Percentiles rank a stretch among this genome's conserved stretches.
Conservation (phyloP, 768 basidiomycete species). For the Hygrophoropsis aurantiaca region DNA sequence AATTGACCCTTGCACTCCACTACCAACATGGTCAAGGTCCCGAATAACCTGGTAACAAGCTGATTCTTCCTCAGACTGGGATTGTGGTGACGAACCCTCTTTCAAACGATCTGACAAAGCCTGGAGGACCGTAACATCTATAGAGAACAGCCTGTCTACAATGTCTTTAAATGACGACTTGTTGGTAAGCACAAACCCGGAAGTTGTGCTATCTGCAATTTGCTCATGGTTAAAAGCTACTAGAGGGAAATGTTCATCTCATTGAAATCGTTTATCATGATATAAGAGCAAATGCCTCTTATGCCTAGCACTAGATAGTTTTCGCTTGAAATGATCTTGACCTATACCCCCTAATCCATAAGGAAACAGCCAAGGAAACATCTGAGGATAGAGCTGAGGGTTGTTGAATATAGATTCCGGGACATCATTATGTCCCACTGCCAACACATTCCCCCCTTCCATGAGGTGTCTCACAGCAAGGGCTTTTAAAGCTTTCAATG, state of each 20-base stretch:
- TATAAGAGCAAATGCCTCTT: slow-evolving; percentile 35
- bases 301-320: slow-evolving; percentile 24
- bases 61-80: slow-evolving; percentile 20
- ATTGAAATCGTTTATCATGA: slow-evolving; percentile 41
- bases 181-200: no score
- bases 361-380: no score
- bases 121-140: no score
- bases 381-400: no score
- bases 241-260: slow-evolving; percentile 36
- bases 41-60: slow-evolving; percentile 20
- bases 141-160: no score
- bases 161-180: no score
- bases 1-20: slow-evolving; percentile 24
- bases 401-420: no score
- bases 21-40: slow-evolving; percentile 28
- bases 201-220: no score
- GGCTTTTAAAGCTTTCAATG: slow-evolving; percentile 15
- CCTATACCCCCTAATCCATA: slow-evolving; percentile 40
- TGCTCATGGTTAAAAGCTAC: no score
- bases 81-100: no score
- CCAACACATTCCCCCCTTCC: no score
- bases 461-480: slow-evolving; percentile 31
- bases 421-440: slow-evolving; percentile 39
- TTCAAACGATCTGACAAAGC: no score
- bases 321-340: slow-evolving; percentile 30